These are phyloP conservation scores for Fusarium duplospermum DNA, from an alignment of 2,329 filamentous ascomycete species.

Conservation along the genomic window DNA sequence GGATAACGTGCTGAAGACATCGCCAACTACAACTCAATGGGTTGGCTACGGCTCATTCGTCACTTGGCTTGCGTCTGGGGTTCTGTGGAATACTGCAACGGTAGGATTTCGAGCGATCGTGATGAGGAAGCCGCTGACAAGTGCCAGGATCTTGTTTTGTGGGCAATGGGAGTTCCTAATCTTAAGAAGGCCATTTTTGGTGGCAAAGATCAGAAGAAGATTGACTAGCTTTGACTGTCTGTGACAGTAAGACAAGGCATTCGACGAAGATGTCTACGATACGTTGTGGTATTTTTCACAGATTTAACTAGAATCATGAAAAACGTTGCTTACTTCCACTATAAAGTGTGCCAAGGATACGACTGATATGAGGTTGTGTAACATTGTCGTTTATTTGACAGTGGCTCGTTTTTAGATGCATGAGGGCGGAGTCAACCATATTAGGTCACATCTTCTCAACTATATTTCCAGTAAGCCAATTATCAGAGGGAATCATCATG, in stretches of 20 bases:
- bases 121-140: background rate
- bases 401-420: background rate
- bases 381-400: background rate
- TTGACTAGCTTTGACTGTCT: background rate
- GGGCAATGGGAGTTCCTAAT: constrained; percentile 21
- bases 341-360: background rate
- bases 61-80: constrained; percentile 31
- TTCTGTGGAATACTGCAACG: constrained; percentile 27
- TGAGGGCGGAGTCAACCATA: background rate
- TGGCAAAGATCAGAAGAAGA: background rate
- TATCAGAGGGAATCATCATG: background rate
- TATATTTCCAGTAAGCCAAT: background rate
- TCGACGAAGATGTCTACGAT: background rate
- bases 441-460: background rate
- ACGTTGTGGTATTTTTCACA: background rate
- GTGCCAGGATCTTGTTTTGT: constrained; percentile 24
- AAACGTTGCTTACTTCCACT: background rate
- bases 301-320: background rate
- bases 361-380: background rate
- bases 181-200: constrained; percentile 26
- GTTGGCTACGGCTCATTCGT: constrained; percentile 22
- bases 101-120: background rate
- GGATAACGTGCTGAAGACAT: constrained; percentile 28
- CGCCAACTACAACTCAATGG: constrained; percentile 14
- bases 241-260: background rate